These are phyloP conservation scores for Mortierella antarctica DNA, from an alignment of 192 early-diverging fungal genomes.

Conservation along the genomic window DNA sequence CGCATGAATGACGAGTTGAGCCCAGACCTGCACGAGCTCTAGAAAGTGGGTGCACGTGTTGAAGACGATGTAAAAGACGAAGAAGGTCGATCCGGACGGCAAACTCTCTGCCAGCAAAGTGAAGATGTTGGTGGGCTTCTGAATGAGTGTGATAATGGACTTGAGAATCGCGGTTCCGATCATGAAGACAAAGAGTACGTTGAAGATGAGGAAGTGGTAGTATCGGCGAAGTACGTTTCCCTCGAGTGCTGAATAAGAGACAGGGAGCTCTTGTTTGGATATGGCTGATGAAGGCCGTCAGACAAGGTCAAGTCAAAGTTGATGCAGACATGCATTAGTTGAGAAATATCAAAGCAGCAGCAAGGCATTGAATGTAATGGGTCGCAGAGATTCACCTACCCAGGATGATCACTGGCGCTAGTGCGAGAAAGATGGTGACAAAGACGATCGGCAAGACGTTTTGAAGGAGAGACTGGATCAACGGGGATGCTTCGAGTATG, in stretches of 20 bases:
- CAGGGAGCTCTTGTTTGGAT: conserved; percentile 66
- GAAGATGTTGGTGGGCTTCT: conserved; percentile 62
- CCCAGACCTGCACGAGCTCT: conserved; percentile 69
- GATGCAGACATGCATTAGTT: too few relatives aligned
- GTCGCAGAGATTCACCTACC: conserved; percentile 33
- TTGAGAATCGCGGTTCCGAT: conserved; percentile 64
- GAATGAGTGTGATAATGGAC: conserved; percentile 58
- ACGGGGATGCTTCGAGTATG: conserved; percentile 55
- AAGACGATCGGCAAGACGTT: conserved; percentile 70
- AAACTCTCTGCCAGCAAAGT: conserved; percentile 58
- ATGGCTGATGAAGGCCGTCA: conserved; percentile 49
- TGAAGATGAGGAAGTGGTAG: conserved; percentile 72
- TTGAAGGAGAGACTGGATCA: conserved; percentile 59
- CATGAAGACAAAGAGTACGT: conserved; percentile 70
- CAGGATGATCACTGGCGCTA: conserved; percentile 66
- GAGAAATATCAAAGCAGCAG: too few relatives aligned
- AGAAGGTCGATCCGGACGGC: conserved; percentile 70
- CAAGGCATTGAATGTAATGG: too few relatives aligned
- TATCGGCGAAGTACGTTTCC: conserved; percentile 64
- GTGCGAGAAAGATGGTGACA: conserved; percentile 62
- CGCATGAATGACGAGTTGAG: conserved; percentile 63
- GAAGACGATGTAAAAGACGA: conserved; percentile 70
- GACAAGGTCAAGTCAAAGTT: background rate
- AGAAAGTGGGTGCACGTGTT: conserved; percentile 68
- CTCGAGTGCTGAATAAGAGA: conserved; percentile 68